A percentile compares a stretch with the other conserved stretches of the same genome.
Conservation (phyloP, 805 yeast genomes). For the Starmerella gropengiesseri region DNA sequence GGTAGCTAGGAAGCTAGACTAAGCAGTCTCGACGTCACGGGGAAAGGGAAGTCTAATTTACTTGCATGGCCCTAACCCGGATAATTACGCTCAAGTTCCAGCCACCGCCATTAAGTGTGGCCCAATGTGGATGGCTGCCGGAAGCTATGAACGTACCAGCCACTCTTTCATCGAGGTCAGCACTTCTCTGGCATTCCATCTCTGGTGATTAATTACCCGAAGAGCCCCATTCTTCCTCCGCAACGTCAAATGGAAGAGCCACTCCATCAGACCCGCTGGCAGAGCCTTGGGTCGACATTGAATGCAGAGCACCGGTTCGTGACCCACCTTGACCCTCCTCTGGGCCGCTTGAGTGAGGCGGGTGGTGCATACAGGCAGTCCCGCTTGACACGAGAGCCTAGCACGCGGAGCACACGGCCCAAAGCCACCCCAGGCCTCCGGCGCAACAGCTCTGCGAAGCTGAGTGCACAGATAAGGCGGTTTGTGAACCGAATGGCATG, state of each 20-base stretch:
- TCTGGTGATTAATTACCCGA: not conserved
- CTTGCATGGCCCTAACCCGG: conserved; percentile 4
- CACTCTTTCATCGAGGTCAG: not conserved
- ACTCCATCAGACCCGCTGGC: conserved; percentile 8
- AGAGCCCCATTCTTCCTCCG: too few relatives aligned
- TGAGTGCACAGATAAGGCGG: conserved; percentile 9
- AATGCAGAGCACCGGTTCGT: conserved; percentile 7
- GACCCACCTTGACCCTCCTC: conserved; percentile 12
- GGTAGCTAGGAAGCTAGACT: too few relatives aligned
- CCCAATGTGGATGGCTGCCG: too few relatives aligned
- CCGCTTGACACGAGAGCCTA: not conserved
- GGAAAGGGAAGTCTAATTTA: not conserved
- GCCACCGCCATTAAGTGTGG: not conserved
- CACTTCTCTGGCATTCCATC: too few relatives aligned
- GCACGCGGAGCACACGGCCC: not conserved
- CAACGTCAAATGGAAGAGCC: conserved; percentile 5
- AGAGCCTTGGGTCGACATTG: conserved; percentile 15
- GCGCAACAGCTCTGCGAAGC: conserved; percentile 15
- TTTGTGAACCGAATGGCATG: conserved; percentile 14
- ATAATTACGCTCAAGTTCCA: not conserved
- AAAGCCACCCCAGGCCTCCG: conserved; percentile 6
- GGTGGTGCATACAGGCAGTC: not conserved
- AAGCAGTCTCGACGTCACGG: too few relatives aligned
- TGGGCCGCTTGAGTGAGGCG: not conserved
- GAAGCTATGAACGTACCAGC: not conserved